Evolutionary conservation across 2,329 filamentous ascomycete genomes (phyloP).

Genomic region (Aureobasidium musti): DNA sequence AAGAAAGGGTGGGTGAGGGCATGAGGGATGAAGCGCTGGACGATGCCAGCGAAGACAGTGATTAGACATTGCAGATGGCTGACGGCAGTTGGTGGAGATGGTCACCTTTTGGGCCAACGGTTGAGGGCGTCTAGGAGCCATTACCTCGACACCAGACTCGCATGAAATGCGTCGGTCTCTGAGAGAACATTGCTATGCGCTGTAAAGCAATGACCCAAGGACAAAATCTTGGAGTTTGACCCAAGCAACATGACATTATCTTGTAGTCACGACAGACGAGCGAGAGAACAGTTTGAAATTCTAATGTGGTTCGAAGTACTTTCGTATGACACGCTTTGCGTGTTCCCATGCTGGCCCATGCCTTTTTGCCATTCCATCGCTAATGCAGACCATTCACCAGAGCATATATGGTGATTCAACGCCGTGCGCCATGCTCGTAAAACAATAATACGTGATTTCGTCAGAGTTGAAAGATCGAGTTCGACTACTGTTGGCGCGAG

Average conservation of each 20-base stretch:
- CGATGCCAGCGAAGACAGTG: conserved; percentile 40
- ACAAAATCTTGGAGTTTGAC: neutral
- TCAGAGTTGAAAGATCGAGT: conserved; percentile 20
- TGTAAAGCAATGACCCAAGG: neutral
- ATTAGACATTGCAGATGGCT: conserved; percentile 31
- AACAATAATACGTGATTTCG: conserved; percentile 17
- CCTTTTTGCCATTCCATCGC: neutral
- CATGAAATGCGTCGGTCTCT: neutral
- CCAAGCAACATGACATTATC: neutral
- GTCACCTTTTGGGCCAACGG: neutral
- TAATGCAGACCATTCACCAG: neutral
- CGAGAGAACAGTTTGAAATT: neutral
- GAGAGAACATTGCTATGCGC: neutral
- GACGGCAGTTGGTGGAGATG: too few species aligned
- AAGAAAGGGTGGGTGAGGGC: conserved; percentile 61
- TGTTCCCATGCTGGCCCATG: neutral
- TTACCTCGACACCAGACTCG: neutral
- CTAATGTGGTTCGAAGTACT: neutral
- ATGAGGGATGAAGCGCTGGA: conserved; percentile 41
- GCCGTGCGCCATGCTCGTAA: conserved; percentile 25
- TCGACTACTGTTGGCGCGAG: conserved; percentile 30
- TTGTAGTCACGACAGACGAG: neutral
- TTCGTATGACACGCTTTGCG: neutral
- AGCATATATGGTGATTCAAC: neutral
- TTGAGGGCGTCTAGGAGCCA: neutral